phyloP scores from a whole-genome alignment of 306 rosid genomes.

The Trifolium dubium region DNA sequence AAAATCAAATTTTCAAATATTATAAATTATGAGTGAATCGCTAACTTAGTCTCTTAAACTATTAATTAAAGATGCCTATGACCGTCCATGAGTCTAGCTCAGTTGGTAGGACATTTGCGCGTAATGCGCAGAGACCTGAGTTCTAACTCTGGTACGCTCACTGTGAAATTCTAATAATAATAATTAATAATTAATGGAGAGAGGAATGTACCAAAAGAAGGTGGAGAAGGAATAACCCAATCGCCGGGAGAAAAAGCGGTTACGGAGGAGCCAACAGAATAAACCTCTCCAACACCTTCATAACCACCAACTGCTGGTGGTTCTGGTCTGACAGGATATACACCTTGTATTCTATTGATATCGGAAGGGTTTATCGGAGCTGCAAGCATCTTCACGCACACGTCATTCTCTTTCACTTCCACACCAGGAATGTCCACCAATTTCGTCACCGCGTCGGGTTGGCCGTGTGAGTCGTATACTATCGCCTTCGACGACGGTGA shows the following conservation, averaged over 20 bases:
- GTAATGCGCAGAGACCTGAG: too few species aligned
- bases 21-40: not conserved
- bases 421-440: slow-evolving; percentile 56
- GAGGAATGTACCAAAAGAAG: slow-evolving; percentile 63
- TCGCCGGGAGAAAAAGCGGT: slow-evolving; percentile 71
- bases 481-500: slow-evolving; percentile 94
- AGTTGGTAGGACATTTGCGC: too few species aligned
- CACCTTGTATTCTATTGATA: slow-evolving; percentile 88
- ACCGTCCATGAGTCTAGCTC: too few species aligned
- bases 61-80: too few species aligned
- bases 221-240: slow-evolving; percentile 91
- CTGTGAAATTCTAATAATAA: not conserved
- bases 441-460: slow-evolving; percentile 79
- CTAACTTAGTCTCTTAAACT: not conserved
- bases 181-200: not conserved
- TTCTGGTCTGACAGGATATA: slow-evolving; percentile 86
- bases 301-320: slow-evolving; percentile 92
- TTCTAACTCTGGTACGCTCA: too few species aligned
- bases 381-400: slow-evolving; percentile 88
- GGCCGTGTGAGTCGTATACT: slow-evolving; percentile 74
- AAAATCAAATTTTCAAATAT: not conserved
- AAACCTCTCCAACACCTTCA: slow-evolving; percentile 92
- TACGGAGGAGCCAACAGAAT: slow-evolving; percentile 69
- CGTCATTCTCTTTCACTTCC: slow-evolving; percentile 76
- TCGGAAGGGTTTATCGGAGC: slow-evolving; percentile 94